phyloP scores from a whole-genome alignment of 2,329 filamentous ascomycete genomes.

The Nigrospora sphaerica region DNA sequence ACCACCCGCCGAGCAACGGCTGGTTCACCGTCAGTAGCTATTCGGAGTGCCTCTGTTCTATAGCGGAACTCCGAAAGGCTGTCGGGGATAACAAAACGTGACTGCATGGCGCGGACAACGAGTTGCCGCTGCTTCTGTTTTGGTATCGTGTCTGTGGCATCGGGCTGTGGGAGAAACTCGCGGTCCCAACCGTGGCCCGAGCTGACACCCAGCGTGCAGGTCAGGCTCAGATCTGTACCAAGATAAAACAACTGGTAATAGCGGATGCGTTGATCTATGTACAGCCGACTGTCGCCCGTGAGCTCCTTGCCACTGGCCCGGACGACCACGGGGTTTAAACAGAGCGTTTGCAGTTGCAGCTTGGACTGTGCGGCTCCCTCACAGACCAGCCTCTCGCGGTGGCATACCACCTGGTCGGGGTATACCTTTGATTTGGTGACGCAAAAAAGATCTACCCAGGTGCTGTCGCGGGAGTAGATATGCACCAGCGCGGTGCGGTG shows the following conservation, averaged over 20 bases:
- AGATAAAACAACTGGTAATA: conserved; percentile 42
- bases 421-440: conserved; percentile 12
- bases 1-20: background rate
- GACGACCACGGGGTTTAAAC: conserved; percentile 15
- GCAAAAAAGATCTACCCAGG: conserved; percentile 18
- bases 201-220: conserved; percentile 25
- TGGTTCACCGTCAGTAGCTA: background rate
- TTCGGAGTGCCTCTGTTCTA: conserved; percentile 1
- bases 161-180: conserved; percentile 3
- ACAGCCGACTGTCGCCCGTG: conserved; percentile 11
- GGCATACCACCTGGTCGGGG: conserved; percentile 12
- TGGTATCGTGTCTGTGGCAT: background rate
- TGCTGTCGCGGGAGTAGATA: conserved; percentile 15
- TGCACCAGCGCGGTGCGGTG: conserved; percentile 13
- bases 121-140: conserved; percentile 4
- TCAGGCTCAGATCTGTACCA: conserved; percentile 33
- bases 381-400: conserved; percentile 11
- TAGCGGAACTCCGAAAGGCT: conserved; percentile 6
- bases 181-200: conserved; percentile 6
- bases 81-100: conserved; percentile 16
- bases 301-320: conserved; percentile 8
- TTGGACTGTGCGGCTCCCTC: background rate
- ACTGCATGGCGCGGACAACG: conserved; percentile 7
- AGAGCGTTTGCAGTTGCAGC: conserved; percentile 10
- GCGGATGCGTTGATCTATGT: conserved; percentile 24